A percentile compares a stretch with the other conserved stretches of the same genome.
phyloP scores from a whole-genome alignment of 108 stramenopile species.

The Pseudonitzschia multiseries region DNA sequence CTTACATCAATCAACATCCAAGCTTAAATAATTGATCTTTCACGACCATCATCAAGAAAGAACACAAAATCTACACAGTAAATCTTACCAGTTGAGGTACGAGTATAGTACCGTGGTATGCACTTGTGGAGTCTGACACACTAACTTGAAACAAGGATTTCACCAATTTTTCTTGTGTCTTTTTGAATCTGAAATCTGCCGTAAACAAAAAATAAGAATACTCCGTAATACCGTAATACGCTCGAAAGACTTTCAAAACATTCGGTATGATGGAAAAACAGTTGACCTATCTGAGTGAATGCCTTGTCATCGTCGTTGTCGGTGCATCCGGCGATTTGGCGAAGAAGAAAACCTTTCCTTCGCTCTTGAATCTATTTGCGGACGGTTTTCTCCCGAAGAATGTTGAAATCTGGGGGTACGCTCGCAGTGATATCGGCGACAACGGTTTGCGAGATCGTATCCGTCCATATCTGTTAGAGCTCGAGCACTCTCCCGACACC shows the following conservation, averaged over 20 bases:
- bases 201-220: neutral
- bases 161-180: no score
- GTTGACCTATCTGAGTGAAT: slow-evolving; percentile 6
- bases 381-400: slow-evolving; percentile 74
- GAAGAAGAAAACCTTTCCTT: slow-evolving; percentile 97
- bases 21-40: no score
- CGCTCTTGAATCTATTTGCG: slow-evolving; percentile 81
- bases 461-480: slow-evolving; percentile 52
- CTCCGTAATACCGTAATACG: no score
- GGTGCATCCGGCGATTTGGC: slow-evolving; percentile 94
- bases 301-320: slow-evolving; percentile 58
- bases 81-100: no score
- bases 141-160: no score
- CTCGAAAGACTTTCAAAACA: neutral
- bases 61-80: no score
- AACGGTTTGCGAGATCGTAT: slow-evolving; percentile 83
- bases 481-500: slow-evolving; percentile 34
- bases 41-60: no score
- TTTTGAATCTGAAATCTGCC: neutral
- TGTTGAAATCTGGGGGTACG: slow-evolving; percentile 87
- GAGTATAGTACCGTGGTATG: no score
- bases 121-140: no score
- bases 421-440: slow-evolving; percentile 79
- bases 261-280: neutral
- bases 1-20: no score